Evolutionary conservation across 2,329 filamentous ascomycete genomes (phyloP).

Genomic region (Sporothrix pseudoabietina): DNA sequence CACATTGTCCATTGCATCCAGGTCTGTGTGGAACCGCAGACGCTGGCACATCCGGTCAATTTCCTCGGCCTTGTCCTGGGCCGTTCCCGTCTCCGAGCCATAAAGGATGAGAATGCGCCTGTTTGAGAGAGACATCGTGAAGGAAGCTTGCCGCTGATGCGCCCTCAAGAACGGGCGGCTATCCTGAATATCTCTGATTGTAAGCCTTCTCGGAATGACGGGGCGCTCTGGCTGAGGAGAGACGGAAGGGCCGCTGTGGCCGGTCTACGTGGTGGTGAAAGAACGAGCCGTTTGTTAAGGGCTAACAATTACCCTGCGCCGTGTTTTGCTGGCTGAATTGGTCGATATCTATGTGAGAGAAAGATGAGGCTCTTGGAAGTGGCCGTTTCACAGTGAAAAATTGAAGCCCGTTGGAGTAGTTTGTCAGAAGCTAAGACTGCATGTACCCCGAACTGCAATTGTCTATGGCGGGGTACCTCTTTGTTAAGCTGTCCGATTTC

Average conservation of each 20-base stretch:
- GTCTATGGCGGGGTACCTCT: slow-evolving; percentile 33
- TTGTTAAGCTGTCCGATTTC: slow-evolving; percentile 32
- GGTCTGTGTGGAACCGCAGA: slow-evolving; percentile 73
- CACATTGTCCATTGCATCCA: slow-evolving; percentile 76
- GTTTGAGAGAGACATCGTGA: slow-evolving; percentile 29
- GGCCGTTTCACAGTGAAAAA: slow-evolving; percentile 24
- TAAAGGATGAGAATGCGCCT: slow-evolving; percentile 73
- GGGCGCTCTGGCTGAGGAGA: not conserved
- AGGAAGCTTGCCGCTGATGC: not conserved
- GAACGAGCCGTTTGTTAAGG: not conserved
- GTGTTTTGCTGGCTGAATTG: not conserved
- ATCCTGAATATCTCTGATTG: not conserved
- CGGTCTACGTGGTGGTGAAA: not conserved
- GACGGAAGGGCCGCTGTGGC: not conserved
- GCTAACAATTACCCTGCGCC: too few species aligned
- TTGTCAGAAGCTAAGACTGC: slow-evolving; percentile 18
- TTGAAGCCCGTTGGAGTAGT: slow-evolving; percentile 9
- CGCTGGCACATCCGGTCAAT: slow-evolving; percentile 73
- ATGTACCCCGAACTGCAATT: slow-evolving; percentile 27
- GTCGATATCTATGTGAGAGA: not conserved
- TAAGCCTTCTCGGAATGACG: not conserved
- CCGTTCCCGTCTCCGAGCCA: slow-evolving; percentile 92
- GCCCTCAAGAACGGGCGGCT: not conserved
- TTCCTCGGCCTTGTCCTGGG: slow-evolving; percentile 87
- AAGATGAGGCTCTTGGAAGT: not conserved